Percentiles rank a stretch among this genome's conserved stretches.
These are phyloP conservation scores for Thermochaetoides thermophila DNA, from an alignment of 495 filamentous ascomycete genomes.

Conservation along the genomic window DNA sequence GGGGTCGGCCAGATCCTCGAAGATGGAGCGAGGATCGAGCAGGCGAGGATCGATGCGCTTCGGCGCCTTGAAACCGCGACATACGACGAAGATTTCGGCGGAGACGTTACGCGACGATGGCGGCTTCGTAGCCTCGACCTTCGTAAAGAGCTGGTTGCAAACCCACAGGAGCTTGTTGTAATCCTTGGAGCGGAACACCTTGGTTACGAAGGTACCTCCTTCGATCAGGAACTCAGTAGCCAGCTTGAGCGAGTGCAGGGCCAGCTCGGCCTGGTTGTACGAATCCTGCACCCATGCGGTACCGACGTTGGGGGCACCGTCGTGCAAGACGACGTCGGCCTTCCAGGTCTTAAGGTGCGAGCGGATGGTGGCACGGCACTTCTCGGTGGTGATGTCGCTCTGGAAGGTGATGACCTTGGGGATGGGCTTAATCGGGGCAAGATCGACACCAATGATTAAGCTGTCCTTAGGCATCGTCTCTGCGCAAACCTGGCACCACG, in stretches of 20 bases:
- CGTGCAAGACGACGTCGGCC: slow-evolving; percentile 92
- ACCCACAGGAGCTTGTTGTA: slow-evolving; percentile 96
- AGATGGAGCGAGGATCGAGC: slow-evolving; percentile 79
- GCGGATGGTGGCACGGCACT: slow-evolving; percentile 83
- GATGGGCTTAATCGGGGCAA: slow-evolving; percentile 91
- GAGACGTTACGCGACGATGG: slow-evolving; percentile 91
- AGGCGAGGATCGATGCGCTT: slow-evolving; percentile 87
- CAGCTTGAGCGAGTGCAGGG: slow-evolving; percentile 76
- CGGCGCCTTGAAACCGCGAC: slow-evolving; percentile 75
- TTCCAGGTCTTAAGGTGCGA: slow-evolving; percentile 94
- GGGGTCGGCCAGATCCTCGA: slow-evolving; percentile 79
- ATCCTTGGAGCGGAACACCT: slow-evolving; percentile 95
- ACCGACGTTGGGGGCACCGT: slow-evolving; percentile 96
- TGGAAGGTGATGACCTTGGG: slow-evolving; percentile 89
- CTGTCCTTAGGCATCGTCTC: slow-evolving; percentile 85
- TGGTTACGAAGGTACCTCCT: slow-evolving; percentile 91
- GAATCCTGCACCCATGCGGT: slow-evolving; percentile 97
- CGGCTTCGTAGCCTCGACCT: slow-evolving; percentile 93
- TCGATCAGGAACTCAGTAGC: slow-evolving; percentile 86
- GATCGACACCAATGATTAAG: slow-evolving; percentile 88
- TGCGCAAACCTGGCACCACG: slow-evolving; percentile 96
- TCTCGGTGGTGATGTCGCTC: slow-evolving; percentile 94
- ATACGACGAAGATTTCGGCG: slow-evolving; percentile 96
- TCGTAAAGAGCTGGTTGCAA: slow-evolving; percentile 88
- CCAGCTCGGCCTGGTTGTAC: slow-evolving; percentile 93